Base-by-base conservation (phyloP, 805 yeast genomes). In the Sungouiozyma ichnusensis region DNA sequence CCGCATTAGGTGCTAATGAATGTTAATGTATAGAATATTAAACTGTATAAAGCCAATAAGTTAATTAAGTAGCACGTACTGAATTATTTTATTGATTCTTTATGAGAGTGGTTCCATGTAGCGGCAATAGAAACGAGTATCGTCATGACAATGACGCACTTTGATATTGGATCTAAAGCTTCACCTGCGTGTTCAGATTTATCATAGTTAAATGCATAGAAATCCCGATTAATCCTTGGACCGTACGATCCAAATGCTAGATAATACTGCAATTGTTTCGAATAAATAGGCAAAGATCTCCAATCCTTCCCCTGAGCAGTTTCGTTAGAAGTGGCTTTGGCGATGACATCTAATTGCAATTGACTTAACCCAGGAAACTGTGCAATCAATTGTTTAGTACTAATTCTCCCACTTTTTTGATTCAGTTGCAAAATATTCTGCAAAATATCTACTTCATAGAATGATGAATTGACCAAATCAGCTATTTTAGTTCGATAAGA, bases 231-330 rank as follows among this genome's bases (percentile, higher is more conserved):
- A 4, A 36, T 24, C 29, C 94, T 67, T 1, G 77, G 79, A 0
- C 87, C 92, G 71, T 82, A 75, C 38, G 79, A 67, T 2, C 88
- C 88, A 58, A 77, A 83, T 0, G 79, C 70, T 24, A 79, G 68
- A 62, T 71, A 79, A 56, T 76, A 80, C 8, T 76, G 70, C 48
- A 80, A 64, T 46, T 72, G 65, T 53, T 81, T 80, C 40, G 71
- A 71, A 39, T 72, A 69, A 11, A 46, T 46, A 3, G 74, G 66
- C 36, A 80, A 48, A 34, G 65, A 59, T 2, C 58, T 57, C 94
- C 94, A 83, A 41, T 72, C 67, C 40, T 67, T 67, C 36, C n/a
- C 19, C 20, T n/a, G 37, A 6, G 7, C 37, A 29, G 5, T 3
- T 13, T 4, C 14, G 37, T 16, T 16, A 17, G 31, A 19, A 44